phyloP scores from a whole-genome alignment of 768 basidiomycete species.

The Pulveroboletus frians region DNA sequence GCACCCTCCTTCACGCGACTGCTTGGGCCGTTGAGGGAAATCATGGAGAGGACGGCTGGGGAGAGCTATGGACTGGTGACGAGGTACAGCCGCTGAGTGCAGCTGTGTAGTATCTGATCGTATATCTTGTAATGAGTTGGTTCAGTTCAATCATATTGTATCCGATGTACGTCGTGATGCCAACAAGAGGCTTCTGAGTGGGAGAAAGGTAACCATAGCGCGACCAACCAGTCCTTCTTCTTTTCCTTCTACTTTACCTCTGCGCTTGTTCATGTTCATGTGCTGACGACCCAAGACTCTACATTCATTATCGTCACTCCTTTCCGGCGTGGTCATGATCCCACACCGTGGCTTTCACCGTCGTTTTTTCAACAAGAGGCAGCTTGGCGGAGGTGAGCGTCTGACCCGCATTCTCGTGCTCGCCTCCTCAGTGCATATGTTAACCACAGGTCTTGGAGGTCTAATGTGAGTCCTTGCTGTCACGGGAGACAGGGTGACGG shows the following conservation, averaged over 20 bases:
- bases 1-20: slow-evolving; percentile 91
- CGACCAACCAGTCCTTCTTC: too few species aligned
- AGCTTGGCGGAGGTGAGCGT: slow-evolving; percentile 27
- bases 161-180: slow-evolving; percentile 27
- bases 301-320: slow-evolving; percentile 19
- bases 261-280: slow-evolving; percentile 11
- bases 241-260: neutral
- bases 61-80: slow-evolving; percentile 52
- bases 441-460: slow-evolving; percentile 11
- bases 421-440: neutral
- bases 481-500: neutral
- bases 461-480: slow-evolving; percentile 19
- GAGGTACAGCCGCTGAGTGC: slow-evolving; percentile 30
- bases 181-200: slow-evolving; percentile 16
- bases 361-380: slow-evolving; percentile 22
- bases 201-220: too few species aligned
- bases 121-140: slow-evolving; percentile 4
- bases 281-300: neutral
- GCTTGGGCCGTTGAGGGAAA: slow-evolving; percentile 86
- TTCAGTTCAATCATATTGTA: neutral
- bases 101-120: slow-evolving; percentile 9
- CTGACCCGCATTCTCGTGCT: neutral
- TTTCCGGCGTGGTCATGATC: slow-evolving; percentile 20
- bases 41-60: slow-evolving; percentile 88
- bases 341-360: slow-evolving; percentile 10